These are phyloP conservation scores for Metrosideros polymorpha DNA, from an alignment of 441 rosid species.

Conservation along the genomic window DNA sequence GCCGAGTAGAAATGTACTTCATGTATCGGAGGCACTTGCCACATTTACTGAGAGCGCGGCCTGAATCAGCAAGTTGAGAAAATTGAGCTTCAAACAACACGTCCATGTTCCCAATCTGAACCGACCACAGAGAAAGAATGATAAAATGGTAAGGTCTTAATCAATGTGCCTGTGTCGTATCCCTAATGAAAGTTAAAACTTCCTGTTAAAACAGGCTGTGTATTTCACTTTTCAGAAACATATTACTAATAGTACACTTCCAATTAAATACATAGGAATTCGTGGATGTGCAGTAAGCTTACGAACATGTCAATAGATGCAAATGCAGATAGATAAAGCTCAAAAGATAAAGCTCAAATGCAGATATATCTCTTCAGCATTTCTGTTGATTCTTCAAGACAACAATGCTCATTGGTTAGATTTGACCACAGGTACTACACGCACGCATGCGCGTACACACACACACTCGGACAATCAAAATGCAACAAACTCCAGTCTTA, in stretches of 20 bases:
- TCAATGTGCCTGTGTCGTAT: background rate
- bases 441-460: background rate
- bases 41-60: constrained; percentile 81
- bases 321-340: background rate
- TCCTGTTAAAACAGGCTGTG: background rate
- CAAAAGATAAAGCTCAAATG: background rate
- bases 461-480: background rate
- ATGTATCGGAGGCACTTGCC: constrained; percentile 93
- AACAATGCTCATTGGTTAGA: background rate
- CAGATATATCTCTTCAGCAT: background rate
- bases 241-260: background rate
- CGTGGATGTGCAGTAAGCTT: background rate
- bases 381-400: background rate
- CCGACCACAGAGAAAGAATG: constrained; percentile 2
- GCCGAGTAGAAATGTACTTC: constrained; percentile 77
- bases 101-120: constrained; percentile 89
- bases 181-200: background rate
- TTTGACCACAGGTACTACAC: background rate
- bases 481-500: background rate
- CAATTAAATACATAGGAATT: background rate
- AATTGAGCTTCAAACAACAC: constrained; percentile 87
- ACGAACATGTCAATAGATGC: background rate
- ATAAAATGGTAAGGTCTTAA: background rate
- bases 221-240: background rate
- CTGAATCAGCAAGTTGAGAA: constrained; percentile 79